A percentile compares a stretch with the other conserved stretches of the same genome.
These are phyloP conservation scores for Fusarium sp. DNA, from an alignment of 2,329 filamentous ascomycete genomes.

Conservation along the genomic window DNA sequence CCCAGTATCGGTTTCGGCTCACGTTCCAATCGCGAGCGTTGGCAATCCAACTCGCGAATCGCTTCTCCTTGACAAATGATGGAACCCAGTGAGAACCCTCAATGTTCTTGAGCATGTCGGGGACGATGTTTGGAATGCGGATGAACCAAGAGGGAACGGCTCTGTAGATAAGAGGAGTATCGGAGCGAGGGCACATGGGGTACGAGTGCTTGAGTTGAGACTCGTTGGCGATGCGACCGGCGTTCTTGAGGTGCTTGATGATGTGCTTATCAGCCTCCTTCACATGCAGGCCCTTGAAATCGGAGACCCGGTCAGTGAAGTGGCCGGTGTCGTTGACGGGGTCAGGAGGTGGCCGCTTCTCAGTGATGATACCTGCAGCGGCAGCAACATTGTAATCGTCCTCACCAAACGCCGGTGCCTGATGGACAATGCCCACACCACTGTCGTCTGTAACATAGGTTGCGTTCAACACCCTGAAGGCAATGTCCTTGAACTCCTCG, in stretches of 20 bases:
- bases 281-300: constrained; percentile 88
- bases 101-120: constrained; percentile 89
- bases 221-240: constrained; percentile 80
- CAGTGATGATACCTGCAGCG: constrained; percentile 78
- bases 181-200: constrained; percentile 93
- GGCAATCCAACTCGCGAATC: constrained; percentile 90
- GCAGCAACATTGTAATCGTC: constrained; percentile 91
- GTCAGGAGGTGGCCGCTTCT: constrained; percentile 82
- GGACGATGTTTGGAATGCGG: constrained; percentile 82
- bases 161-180: constrained; percentile 91
- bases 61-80: constrained; percentile 85
- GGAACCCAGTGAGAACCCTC: constrained; percentile 93
- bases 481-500: constrained; percentile 84
- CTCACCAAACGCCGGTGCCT: constrained; percentile 92
- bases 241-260: constrained; percentile 84
- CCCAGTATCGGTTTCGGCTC: constrained; percentile 93
- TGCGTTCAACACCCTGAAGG: constrained; percentile 83
- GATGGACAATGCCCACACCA: constrained; percentile 93
- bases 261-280: constrained; percentile 94
- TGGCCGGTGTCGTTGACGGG: constrained; percentile 86
- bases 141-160: constrained; percentile 97
- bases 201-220: constrained; percentile 91
- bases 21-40: constrained; percentile 97
- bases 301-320: constrained; percentile 78
- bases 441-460: constrained; percentile 88